Base-by-base conservation (phyloP, 768 basidiomycete genomes). In the Tylopilus subfusipes region DNA sequence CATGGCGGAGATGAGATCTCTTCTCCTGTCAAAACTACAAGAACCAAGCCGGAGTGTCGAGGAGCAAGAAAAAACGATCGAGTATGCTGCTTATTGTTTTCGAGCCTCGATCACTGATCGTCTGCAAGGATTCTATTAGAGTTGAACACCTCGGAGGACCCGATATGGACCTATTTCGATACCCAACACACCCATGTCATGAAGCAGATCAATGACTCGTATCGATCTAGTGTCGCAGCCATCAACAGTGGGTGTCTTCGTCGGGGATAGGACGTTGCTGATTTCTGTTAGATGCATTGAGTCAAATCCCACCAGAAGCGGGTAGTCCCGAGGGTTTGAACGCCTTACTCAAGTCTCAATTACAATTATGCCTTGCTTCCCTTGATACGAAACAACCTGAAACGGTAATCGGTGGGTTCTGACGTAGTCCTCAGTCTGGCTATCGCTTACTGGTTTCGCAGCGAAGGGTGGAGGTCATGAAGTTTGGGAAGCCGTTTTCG, bases 41-140 rank as follows among this genome's bases (percentile, higher is more conserved):
- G 93, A 98, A 62, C 80, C 87, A 4, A 78, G 74, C 48, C 80
- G 91, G 47, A 85, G 82, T 43, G 79, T 93, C 5, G 97, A 99
- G 59, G 96, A 98, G 60, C 93, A 97, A 55, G 95, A 98, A 73
- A 93, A 91, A 75, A 97, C 91, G 2, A 88, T 99, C 51, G 95
- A 98, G 97, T 93, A 63, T 62, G 86, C 73, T 1, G 7, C 25
- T 47, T 18, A 21, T 42, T 19, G 53, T 40, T 48, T 27, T 25
- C 7, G 39, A 36, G 14, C 46, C 31, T 12, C 48, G 38, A 45
- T 34, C 30, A 31, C 53, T 68, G 42, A 63, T 47, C 57, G 22
- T 42, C 16, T 0, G 34, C 0, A 60, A 98, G 96, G 64, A 88
- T 98, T 46, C 72, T 98, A 30, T 75, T 94, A 47, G 96, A 99